Evolutionary conservation across 2,329 filamentous ascomycete genomes (phyloP), one percentile per base, ranked within the genome.

Genomic region (Venturia carpophila): DNA sequence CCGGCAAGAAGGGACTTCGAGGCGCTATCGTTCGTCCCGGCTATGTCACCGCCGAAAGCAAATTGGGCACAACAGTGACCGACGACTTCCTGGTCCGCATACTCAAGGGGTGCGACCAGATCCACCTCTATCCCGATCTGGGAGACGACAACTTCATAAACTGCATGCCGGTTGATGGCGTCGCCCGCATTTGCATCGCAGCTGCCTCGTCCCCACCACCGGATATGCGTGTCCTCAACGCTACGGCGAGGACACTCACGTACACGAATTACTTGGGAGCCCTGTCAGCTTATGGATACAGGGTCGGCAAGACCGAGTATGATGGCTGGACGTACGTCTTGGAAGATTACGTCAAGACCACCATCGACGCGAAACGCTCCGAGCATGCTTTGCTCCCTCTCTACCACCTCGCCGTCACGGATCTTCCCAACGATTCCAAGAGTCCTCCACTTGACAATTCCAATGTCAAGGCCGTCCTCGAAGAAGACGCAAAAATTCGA

Each of bases 81-180:
- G 93, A 97, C 72, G 93, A 97, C 76, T 97, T 97, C 79, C 78
- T 97, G 7, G 84, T 96, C 68, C 86, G 93, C 47, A 85, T 97
- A 77, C 78, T 88, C 65, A 96, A 97, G 78, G 92, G 91, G 66
- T 96, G 91, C 71, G 80, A 96, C 62, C 92, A 97, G 75, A 80
- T 97, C 2, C 79, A 79, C 2, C 81, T 82, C 2, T 83, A 91
- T 0, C 93, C 92, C 0, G 82, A 84, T 69, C 95, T 97, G 69
- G 52, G 52, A 58, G 52, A 58, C 52, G 77, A 81, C 73, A 97
- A 96, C 79, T 90, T 91, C 0, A 86, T 97, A 75, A 97, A 97
- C 78, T 86, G 88, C 75, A 89, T 96, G 0, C 92, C 93, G 0
- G 92, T 96, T 34, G 86, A 86, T 68, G 91, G 96, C 69, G 92